Base-by-base conservation (phyloP, 371 early-diverging fungal species). In the Mucor lusitanicus region DNA sequence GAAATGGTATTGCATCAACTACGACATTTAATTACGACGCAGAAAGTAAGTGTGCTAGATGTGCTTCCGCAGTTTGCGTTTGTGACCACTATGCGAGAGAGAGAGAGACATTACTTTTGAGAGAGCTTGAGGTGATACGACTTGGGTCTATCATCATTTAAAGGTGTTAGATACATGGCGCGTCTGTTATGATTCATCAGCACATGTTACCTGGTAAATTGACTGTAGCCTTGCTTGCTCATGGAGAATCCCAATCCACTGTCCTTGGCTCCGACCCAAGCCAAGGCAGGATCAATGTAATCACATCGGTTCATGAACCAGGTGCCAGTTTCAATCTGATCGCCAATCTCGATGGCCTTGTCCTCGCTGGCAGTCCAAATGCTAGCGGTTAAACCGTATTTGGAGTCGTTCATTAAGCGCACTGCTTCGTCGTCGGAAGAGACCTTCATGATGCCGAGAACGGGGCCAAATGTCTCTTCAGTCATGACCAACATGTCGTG, bases 381-480 rank as follows among this genome's bases (percentile, higher is more conserved):
- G 42, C 89, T 88, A 3, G 93, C 91, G n/a, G 95, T 93, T 56
- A 95, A 73, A 4, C 95, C 95, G 76, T 88, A 95, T 15, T 84
- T 80, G 19, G 88, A 88, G 70, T 95, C 94, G 66, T 95, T 95
- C 91, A 94, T 94, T 32, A 90, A 70, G 8, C 69, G 66, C 33
- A 95, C 78, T 4, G 94, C 94, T 71, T 94, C 93, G 12, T 90
- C 85, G 66, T 93, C 94, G 17, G 87, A 87, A 21, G 77, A 62
- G 2, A 93, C 89, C 68, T 84, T 70, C 88, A 92, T 90, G 53
- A 95, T 88, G 3, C 88, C 90, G 48, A 94, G 85, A 21, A 93
- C 88, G 35, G 95, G 95, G 0, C 94, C 95, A 84, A 95, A 95
- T 11, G 92, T 91, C 75, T 95, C 95, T 67, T 94, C 94, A 19